Conservation (phyloP, 352 stramenopile species). For the Phytopythium kandeliae region DNA sequence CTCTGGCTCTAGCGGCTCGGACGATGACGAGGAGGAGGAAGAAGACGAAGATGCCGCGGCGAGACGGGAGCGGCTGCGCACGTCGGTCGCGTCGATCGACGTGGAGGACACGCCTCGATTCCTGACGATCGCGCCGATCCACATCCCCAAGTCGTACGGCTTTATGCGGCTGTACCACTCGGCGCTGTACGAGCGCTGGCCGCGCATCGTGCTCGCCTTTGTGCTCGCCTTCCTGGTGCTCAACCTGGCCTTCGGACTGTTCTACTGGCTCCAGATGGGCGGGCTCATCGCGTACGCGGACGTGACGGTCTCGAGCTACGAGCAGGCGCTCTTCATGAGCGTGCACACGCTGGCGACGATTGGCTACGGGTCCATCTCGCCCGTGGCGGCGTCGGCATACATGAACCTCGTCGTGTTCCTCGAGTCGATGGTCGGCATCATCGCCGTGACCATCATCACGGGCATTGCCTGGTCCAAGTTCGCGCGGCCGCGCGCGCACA, state of each 20-base stretch:
- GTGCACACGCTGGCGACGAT: slow-evolving; percentile 81
- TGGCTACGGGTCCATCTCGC: slow-evolving; percentile 70
- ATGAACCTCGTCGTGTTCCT: slow-evolving; percentile 79
- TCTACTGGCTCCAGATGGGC: slow-evolving; percentile 49
- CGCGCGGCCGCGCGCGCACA: slow-evolving; percentile 66
- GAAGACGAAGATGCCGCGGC: too few species aligned
- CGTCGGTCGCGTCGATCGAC: slow-evolving; percentile 58
- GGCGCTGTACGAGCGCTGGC: slow-evolving; percentile 67
- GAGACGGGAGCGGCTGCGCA: slow-evolving; percentile 11
- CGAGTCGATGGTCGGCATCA: slow-evolving; percentile 72
- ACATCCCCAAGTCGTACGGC: slow-evolving; percentile 77
- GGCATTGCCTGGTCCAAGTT: slow-evolving; percentile 87
- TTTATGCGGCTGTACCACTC: slow-evolving; percentile 80
- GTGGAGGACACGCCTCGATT: slow-evolving; percentile 79
- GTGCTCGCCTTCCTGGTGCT: slow-evolving; percentile 59
- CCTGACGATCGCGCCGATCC: slow-evolving; percentile 56
- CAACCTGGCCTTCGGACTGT: slow-evolving; percentile 52
- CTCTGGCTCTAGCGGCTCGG: slow-evolving; percentile 5
- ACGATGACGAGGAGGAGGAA: slow-evolving; percentile 12
- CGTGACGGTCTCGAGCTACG: slow-evolving; percentile 43
- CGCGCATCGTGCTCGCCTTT: slow-evolving; percentile 66
- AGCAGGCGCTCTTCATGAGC: slow-evolving; percentile 76
- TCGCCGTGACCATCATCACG: slow-evolving; percentile 77
- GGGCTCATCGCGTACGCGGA: slow-evolving; percentile 41
- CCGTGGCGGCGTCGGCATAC: slow-evolving; percentile 38